Percentiles rank a stretch among this genome's conserved stretches.
Conservation (phyloP, 345 rosid genomes). For the Syzygium oleosum region DNA sequence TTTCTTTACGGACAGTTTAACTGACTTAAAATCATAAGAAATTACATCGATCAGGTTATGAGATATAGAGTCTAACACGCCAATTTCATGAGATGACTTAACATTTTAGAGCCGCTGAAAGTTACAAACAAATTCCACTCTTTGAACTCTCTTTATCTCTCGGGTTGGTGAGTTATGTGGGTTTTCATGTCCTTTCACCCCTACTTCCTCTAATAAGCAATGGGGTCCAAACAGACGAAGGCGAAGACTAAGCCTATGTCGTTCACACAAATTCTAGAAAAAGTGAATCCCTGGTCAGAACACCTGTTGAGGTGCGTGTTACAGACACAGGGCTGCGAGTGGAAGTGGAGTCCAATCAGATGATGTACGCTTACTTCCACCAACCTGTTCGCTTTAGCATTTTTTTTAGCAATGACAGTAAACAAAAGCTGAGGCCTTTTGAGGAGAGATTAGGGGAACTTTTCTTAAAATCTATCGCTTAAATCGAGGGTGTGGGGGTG, state of each 20-base stretch:
- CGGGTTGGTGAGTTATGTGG: background rate
- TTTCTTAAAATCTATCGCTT: background rate
- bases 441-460: background rate
- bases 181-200: background rate
- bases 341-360: background rate
- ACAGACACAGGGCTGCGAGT: background rate
- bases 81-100: background rate
- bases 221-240: background rate
- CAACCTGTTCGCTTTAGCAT: background rate
- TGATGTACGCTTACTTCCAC: background rate
- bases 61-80: rapidly evolving
- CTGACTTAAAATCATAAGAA: background rate
- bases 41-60: background rate
- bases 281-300: background rate
- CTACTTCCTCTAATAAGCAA: background rate
- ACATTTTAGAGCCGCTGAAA: background rate
- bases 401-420: background rate
- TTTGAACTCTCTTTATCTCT: background rate
- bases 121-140: background rate
- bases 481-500: background rate
- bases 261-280: background rate
- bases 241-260: no score
- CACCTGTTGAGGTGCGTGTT: background rate
- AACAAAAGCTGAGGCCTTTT: background rate
- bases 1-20: background rate